Conservation (phyloP, 345 rosid genomes). For the Lepidium aucheri region DNA sequence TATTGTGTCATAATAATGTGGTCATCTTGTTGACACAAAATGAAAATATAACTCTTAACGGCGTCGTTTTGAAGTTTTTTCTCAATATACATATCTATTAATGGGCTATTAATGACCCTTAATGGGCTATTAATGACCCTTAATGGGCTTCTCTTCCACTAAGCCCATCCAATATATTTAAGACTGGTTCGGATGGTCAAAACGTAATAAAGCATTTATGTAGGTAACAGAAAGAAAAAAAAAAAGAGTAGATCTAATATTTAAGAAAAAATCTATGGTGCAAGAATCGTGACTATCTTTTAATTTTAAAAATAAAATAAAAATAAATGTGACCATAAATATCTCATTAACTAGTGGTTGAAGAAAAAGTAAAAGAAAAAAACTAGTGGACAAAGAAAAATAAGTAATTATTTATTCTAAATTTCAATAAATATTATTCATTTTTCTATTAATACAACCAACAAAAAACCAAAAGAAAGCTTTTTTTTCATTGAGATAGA, state of each 20-base stretch:
- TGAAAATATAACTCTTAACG: not conserved
- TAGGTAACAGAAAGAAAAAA: not conserved
- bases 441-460: not conserved
- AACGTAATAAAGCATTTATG: not conserved
- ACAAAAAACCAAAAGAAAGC: not conserved
- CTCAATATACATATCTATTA: not conserved
- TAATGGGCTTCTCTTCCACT: not conserved
- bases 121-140: not conserved
- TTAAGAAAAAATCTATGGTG: not conserved
- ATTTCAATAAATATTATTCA: not conserved
- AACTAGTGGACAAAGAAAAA: slow-evolving; percentile 8
- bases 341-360: not conserved
- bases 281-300: not conserved
- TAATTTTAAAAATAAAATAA: not conserved
- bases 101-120: not conserved
- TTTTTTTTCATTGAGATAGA: not conserved
- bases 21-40: slow-evolving; percentile 9
- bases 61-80: too few species aligned
- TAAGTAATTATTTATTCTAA: not conserved
- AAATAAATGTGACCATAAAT: not conserved
- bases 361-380: not conserved
- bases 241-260: not conserved
- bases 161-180: not conserved
- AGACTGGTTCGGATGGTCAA: not conserved
- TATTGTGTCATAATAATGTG: slow-evolving; percentile 12